phyloP scores from a whole-genome alignment of 257 asterid species.

The Capsicum chinense region DNA sequence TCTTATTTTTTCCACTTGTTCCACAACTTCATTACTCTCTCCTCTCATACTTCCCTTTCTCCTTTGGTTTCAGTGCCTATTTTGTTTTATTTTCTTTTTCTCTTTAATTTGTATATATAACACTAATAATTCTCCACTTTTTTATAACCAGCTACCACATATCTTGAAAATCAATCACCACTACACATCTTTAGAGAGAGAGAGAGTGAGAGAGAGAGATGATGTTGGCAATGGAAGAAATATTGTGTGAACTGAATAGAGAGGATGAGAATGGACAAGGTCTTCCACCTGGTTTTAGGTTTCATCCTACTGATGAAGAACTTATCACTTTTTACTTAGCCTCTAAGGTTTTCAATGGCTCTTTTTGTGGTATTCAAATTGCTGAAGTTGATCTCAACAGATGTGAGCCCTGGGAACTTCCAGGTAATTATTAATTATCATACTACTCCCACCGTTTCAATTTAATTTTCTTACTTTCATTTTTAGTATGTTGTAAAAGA shows the following conservation, averaged over 20 bases:
- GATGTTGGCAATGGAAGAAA: conserved; percentile 70
- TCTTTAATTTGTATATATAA: background rate
- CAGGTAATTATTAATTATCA: conserved; percentile 47
- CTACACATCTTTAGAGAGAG: background rate
- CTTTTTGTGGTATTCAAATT: conserved; percentile 53
- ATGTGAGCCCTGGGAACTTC: conserved; percentile 93
- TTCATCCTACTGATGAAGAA: conserved; percentile 88
- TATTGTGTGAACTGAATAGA: conserved; percentile 60
- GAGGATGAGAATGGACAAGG: conserved; percentile 50
- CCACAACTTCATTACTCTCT: background rate
- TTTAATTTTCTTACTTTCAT: no score
- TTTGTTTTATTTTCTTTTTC: background rate
- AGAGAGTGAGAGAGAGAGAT: background rate
- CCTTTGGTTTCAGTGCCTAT: conserved; percentile 40
- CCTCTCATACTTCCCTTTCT: conserved; percentile 22
- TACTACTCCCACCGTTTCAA: no score
- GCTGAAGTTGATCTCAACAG: conserved; percentile 82
- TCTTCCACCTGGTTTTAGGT: conserved; percentile 82
- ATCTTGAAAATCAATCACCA: background rate
- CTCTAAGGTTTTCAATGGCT: conserved; percentile 64
- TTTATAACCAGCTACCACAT: background rate
- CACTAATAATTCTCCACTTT: background rate
- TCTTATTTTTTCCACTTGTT: background rate
- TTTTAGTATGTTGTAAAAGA: no score
- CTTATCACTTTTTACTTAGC: conserved; percentile 78